Evolutionary conservation across 805 yeast genomes (phyloP).

Genomic region (Cyberlindnera misumaiensis): DNA sequence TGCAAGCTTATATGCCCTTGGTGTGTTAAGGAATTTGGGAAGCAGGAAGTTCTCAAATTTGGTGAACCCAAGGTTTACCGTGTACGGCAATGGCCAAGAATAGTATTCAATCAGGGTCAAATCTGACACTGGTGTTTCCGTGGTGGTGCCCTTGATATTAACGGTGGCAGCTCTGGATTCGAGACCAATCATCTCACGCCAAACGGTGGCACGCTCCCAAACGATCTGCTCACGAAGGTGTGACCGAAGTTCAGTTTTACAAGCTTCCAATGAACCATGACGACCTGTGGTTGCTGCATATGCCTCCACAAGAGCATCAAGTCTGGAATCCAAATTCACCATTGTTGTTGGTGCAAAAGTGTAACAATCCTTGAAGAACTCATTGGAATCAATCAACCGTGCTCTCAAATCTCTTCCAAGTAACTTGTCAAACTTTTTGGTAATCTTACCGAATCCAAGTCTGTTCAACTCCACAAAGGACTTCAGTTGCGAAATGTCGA

Average conservation of each 20-base stretch:
- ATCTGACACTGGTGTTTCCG: conserved; percentile 25
- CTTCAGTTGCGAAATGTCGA: conserved; percentile 71
- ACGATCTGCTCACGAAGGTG: conserved; percentile 84
- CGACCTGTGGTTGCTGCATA: conserved; percentile 45
- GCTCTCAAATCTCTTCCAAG: conserved; percentile 47
- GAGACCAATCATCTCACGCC: conserved; percentile 90
- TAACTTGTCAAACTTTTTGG: conserved; percentile 86
- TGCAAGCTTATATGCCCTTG: conserved; percentile 25
- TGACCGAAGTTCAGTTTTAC: conserved; percentile 49
- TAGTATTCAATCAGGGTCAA: conserved; percentile 29
- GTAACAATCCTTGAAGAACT: conserved; percentile 40
- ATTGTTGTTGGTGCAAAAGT: conserved; percentile 49
- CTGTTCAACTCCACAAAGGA: conserved; percentile 78
- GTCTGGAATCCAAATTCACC: conserved; percentile 41
- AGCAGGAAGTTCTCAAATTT: conserved; percentile 28
- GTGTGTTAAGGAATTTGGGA: conserved; percentile 35
- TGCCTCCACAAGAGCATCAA: conserved; percentile 44
- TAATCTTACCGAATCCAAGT: conserved; percentile 80
- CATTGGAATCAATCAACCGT: conserved; percentile 37
- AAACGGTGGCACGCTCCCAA: conserved; percentile 93
- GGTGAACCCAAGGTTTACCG: conserved; percentile 21
- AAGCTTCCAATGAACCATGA: conserved; percentile 30
- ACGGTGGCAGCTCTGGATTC: conserved; percentile 52
- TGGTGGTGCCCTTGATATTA: conserved; percentile 30
- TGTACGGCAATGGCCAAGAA: conserved; percentile 26